These are phyloP conservation scores for Penicillium roqueforti DNA, from an alignment of 495 filamentous ascomycete species.

Conservation along the genomic window DNA sequence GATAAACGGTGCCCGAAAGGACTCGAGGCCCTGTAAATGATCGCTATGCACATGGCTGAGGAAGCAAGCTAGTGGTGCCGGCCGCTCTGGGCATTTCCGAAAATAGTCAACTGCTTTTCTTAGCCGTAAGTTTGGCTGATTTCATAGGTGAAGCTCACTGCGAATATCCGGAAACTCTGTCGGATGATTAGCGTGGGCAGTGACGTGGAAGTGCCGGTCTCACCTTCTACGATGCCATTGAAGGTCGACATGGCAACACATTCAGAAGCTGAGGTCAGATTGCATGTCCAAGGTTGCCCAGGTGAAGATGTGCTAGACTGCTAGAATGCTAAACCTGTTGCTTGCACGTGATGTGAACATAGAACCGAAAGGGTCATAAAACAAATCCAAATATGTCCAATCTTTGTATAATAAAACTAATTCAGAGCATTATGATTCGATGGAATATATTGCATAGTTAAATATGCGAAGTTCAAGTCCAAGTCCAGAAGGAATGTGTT, in stretches of 20 bases:
- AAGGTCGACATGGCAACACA: slow-evolving; percentile 74
- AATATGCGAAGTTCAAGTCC: not conserved
- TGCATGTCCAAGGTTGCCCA: slow-evolving; percentile 1
- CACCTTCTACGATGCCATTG: slow-evolving; percentile 62
- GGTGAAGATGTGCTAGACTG: not conserved
- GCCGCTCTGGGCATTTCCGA: slow-evolving; percentile 49
- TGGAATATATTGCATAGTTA: not conserved
- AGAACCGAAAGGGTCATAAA: not conserved
- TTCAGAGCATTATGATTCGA: not conserved
- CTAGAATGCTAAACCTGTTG: not conserved
- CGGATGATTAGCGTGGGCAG: slow-evolving; percentile 12
- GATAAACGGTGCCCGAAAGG: slow-evolving; percentile 69
- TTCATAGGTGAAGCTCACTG: slow-evolving; percentile 24
- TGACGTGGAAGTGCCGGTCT: slow-evolving; percentile 10
- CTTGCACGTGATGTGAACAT: slow-evolving; percentile 7
- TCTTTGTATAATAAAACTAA: not conserved
- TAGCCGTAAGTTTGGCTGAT: not conserved
- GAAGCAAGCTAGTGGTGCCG: slow-evolving; percentile 77
- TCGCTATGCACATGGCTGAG: slow-evolving; percentile 93
- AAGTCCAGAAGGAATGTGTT: no score
- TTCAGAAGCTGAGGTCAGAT: not conserved
- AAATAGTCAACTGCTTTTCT: slow-evolving; percentile 73
- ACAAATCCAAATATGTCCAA: not conserved
- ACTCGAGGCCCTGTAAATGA: slow-evolving; percentile 81
- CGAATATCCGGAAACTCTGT: slow-evolving; percentile 41